A percentile compares a stretch with the other conserved stretches of the same genome.
Evolutionary conservation across 2,329 filamentous ascomycete genomes (phyloP).

Genomic region (Immersiporthe knoxdaviesiana): DNA sequence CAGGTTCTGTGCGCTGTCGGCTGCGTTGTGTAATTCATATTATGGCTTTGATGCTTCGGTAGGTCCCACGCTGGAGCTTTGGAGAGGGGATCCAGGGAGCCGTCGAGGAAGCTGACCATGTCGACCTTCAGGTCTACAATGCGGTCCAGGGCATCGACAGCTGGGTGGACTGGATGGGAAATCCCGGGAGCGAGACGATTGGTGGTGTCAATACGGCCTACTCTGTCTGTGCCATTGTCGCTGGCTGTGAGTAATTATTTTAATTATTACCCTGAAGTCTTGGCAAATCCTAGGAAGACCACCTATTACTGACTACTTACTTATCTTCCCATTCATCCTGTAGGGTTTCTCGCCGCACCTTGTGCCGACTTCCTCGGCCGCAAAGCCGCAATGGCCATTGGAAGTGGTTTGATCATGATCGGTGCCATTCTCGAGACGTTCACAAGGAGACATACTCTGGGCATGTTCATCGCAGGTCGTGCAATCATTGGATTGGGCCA

Average conservation of each 20-base stretch:
- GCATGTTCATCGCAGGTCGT: constrained; percentile 69
- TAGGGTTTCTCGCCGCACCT: constrained; percentile 66
- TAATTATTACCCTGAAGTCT: not conserved
- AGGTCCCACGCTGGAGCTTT: not conserved
- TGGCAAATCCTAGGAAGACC: not conserved
- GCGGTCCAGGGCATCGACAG: constrained; percentile 69
- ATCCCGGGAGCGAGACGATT: constrained; percentile 43
- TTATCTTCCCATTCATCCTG: not conserved
- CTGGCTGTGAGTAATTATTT: constrained; percentile 54
- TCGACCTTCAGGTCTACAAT: constrained; percentile 59
- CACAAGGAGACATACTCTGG: constrained; percentile 61
- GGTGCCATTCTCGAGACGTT: constrained; percentile 72
- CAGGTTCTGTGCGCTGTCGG: constrained; percentile 70
- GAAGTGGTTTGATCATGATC: constrained; percentile 66
- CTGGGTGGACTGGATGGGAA: constrained; percentile 67
- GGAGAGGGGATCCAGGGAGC: not conserved
- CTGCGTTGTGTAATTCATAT: constrained; percentile 75
- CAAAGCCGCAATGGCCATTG: constrained; percentile 66
- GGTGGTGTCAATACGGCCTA: constrained; percentile 68
- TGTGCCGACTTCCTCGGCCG: constrained; percentile 65
- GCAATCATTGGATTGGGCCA: constrained; percentile 72
- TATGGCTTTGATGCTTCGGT: constrained; percentile 74
- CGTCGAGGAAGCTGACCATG: not conserved
- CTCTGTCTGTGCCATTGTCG: constrained; percentile 70
- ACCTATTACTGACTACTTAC: not conserved